Evolutionary conservation across 2,329 filamentous ascomycete species (phyloP), one percentile per base, ranked within the genome.

Genomic region (Ampelomyces quisqualis): DNA sequence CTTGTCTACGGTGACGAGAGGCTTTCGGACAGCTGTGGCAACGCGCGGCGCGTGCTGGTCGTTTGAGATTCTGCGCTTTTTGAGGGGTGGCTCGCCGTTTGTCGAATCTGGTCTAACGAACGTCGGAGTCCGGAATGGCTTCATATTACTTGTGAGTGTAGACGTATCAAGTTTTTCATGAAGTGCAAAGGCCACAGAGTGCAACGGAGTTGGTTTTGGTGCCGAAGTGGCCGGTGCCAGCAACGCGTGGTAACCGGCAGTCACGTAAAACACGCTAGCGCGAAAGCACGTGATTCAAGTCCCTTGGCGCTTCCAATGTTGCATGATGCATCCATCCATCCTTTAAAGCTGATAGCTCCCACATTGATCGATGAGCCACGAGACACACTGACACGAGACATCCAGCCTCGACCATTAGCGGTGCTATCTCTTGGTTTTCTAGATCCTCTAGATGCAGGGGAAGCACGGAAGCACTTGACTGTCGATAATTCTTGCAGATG

Each of bases 61-160:
- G 32, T 49, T 50, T 28, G 65, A 70, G 22, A 70, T 64, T 33
- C 70, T 65, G 30, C 70, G 64, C 51, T 68, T 72, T 57, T 74
- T 74, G 9, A 53, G 45, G n/a, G 70, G 67, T 33, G 69, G 70
- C 39, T 60, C 53, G 31, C 47, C 38, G 36, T 41, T 45, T 19
- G 45, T 40, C 4, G 49, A 31, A 11, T 45, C 49, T 15, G 60
- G 51, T 26, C 60, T 57, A 7, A 58, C 55, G 27, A 70, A 59
- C 3, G 60, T 55, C 2, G 65, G 65, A 29, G 64, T 57, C 23
- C 57, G 54, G 35, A 70, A 70, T 9, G 67, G 65, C 39, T 67
- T 70, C 45, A 59, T 49, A 27, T 54, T 41, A 46, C 55, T 49
- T 7, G 18, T 4, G n/a, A 22, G 28, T 30, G n/a, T n/a, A n/a